Evolutionary conservation across 2,329 filamentous ascomycete species (phyloP).

Genomic region (Sporothrix pseudoabietina): DNA sequence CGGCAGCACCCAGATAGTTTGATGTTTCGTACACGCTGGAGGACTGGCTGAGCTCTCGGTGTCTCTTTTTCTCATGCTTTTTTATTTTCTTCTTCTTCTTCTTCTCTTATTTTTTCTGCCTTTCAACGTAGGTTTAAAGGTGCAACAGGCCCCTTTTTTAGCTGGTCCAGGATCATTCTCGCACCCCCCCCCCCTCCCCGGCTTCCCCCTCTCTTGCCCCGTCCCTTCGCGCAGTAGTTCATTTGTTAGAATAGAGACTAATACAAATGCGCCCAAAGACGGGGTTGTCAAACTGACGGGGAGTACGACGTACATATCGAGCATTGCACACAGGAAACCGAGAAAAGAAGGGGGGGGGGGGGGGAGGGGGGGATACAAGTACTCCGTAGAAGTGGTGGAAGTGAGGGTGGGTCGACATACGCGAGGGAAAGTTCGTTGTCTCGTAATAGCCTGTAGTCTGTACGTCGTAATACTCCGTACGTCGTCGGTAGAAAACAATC

Average conservation of each 20-base stretch:
- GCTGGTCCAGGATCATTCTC: constrained; percentile 7
- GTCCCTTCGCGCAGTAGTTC: background rate
- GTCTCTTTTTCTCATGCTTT: too few species aligned
- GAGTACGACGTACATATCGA: too few species aligned
- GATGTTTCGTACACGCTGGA: background rate
- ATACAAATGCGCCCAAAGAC: background rate
- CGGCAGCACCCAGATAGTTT: background rate
- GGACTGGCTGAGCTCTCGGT: background rate
- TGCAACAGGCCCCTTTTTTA: background rate
- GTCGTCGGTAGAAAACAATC: too few species aligned
- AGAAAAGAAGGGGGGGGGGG: background rate
- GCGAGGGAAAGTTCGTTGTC: background rate
- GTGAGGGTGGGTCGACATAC: background rate
- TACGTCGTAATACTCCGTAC: background rate
- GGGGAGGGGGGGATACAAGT: background rate
- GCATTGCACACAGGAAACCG: background rate
- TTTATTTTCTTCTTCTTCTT: too few species aligned
- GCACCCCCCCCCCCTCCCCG: background rate
- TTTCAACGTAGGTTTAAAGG: background rate
- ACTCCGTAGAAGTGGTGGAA: background rate
- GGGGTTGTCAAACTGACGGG: background rate
- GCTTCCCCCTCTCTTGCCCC: background rate
- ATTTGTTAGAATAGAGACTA: background rate
- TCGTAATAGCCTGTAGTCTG: background rate
- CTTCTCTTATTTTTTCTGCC: background rate